Percentiles rank a stretch among this genome's conserved stretches.
phyloP scores from a whole-genome alignment of 805 yeast species.

The Hagleromyces aurorensis region DNA sequence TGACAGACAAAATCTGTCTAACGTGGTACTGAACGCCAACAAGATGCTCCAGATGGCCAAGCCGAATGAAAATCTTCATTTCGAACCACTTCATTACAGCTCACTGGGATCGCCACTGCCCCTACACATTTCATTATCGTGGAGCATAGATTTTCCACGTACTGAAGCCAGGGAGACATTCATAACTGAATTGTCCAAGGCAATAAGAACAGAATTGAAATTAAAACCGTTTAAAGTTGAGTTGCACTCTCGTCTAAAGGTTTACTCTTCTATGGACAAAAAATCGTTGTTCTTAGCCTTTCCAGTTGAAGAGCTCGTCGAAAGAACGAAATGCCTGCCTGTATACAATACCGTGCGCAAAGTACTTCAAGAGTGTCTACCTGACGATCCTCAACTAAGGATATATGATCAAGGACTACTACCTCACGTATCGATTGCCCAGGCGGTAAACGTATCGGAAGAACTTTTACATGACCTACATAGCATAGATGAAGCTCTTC shows the following conservation, averaged over 20 bases:
- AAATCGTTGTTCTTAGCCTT: constrained; percentile 7
- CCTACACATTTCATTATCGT: constrained; percentile 24
- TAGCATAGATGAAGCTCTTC: no score
- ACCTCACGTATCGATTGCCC: no score
- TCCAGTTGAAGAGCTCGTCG: no score
- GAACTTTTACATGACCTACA: no score
- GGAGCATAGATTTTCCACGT: constrained; percentile 8
- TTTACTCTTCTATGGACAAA: constrained; percentile 6
- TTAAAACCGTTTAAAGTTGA: constrained; percentile 4
- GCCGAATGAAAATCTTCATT: constrained; percentile 2
- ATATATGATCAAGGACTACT: no score
- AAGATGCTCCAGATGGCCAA: constrained; percentile 2
- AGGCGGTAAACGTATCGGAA: no score
- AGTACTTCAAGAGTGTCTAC: no score
- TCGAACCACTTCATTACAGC: constrained; percentile 21
- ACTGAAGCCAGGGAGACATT: constrained; percentile 11
- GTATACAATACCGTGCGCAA: no score
- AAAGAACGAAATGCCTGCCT: no score
- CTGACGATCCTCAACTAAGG: no score
- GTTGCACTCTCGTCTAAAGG: constrained; percentile 4
- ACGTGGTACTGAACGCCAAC: constrained; percentile 8
- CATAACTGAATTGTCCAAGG: constrained; percentile 2
- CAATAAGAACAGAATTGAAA: constrained; percentile 1
- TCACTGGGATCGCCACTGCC: constrained; percentile 23
- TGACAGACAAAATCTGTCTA: constrained; percentile 13